Conservation (phyloP, 2,329 filamentous ascomycete genomes). For the Phialophora verrucosa region DNA sequence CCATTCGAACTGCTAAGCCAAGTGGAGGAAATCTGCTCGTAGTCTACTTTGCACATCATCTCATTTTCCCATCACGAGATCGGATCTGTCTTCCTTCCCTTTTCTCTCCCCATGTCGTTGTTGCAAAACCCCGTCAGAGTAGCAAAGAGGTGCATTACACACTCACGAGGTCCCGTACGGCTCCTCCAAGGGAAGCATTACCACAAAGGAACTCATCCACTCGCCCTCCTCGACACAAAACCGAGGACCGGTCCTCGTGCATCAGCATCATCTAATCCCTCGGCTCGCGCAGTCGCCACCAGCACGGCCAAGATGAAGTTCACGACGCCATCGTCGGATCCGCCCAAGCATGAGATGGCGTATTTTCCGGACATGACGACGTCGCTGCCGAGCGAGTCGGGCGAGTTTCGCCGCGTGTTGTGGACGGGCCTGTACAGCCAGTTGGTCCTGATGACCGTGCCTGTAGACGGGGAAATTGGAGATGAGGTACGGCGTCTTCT, state of each 20-base stretch:
- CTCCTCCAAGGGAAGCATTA: neutral
- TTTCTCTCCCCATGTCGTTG: neutral
- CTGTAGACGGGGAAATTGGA: slow-evolving; percentile 68
- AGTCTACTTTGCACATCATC: neutral
- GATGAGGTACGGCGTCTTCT: slow-evolving; percentile 58
- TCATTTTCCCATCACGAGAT: neutral
- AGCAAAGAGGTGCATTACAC: neutral
- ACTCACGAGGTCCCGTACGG: neutral
- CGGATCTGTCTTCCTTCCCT: neutral
- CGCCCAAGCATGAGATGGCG: slow-evolving; percentile 62
- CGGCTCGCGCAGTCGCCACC: neutral
- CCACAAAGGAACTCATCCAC: neutral
- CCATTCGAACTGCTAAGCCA: neutral
- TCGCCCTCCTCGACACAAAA: neutral
- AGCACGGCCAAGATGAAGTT: slow-evolving; percentile 30
- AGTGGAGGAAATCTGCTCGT: neutral
- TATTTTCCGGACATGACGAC: slow-evolving; percentile 64
- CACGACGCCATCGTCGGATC: slow-evolving; percentile 41
- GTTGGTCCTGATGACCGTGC: slow-evolving; percentile 69
- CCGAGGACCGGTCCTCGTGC: neutral
- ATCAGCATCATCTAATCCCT: neutral
- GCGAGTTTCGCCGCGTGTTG: slow-evolving; percentile 65
- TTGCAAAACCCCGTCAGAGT: neutral
- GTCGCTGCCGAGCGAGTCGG: slow-evolving; percentile 59
- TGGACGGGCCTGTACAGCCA: slow-evolving; percentile 69